Conservation (phyloP, 306 rosid genomes). For the Quercus variabilis region DNA sequence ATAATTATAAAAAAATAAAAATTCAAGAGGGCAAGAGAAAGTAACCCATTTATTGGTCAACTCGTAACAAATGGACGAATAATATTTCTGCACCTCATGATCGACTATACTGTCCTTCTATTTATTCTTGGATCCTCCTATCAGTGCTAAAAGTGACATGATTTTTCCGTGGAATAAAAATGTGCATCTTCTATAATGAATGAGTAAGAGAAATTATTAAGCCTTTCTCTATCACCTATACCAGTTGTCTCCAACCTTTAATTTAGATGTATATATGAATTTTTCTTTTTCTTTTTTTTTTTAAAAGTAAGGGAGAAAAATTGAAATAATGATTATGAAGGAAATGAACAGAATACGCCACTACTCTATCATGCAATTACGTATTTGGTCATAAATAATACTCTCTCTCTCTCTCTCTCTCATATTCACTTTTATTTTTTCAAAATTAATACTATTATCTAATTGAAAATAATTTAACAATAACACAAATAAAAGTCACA, state of each 20-base stretch:
- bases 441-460: no score
- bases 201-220: background rate
- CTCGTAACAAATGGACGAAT: background rate
- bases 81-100: background rate
- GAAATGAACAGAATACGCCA: no score
- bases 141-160: background rate
- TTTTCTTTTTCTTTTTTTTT: no score
- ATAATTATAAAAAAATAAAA: no score
- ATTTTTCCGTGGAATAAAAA: background rate
- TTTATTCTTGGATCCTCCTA: background rate
- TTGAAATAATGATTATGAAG: no score
- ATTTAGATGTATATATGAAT: background rate
- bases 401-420: no score
- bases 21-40: background rate
- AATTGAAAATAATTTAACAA: no score
- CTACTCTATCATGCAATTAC: no score
- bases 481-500: no score
- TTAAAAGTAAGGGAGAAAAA: background rate
- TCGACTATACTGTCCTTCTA: background rate
- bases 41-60: slow-evolving; percentile 1
- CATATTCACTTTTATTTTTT: no score
- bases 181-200: background rate
- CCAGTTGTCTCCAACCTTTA: background rate
- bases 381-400: no score
- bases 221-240: background rate